Evolutionary conservation across 257 asterid species (phyloP), one percentile per base, ranked within the genome.

Genomic region (Vinca minor): DNA sequence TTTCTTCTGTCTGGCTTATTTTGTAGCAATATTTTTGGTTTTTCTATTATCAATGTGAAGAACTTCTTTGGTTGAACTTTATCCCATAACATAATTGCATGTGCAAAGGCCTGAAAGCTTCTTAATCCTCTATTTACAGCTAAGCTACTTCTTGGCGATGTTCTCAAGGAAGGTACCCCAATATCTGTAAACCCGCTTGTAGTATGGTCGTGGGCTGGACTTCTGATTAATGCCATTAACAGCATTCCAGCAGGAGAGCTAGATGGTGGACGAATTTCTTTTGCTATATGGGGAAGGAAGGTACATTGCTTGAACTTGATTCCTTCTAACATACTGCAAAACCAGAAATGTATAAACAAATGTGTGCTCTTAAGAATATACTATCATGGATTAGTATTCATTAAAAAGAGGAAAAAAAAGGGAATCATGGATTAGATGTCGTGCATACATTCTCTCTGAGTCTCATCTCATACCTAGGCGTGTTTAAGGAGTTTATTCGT

Each of bases 201-300:
- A 18, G 29, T 92, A 74, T 92, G 95, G 97, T 87, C 98, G 3
- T 87, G 96, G 96, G 90, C 91, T 55, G 98, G 97, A 47, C 96
- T 92, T 71, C 86, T 92, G 58, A 84, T 89, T 28, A 92, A 92
- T 76, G 96, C 96, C 59, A 82, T 92, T 69, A 92, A 92, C 71
- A 85, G 96, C 81, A 85, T 92, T 74, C 98, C 98, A 38, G 98
- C 97, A 8, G 98, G 98, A 76, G 97, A 89, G 76, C 85, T 87
- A 13, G 97, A 92, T 63, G 98, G 98, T 45, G 98, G 97, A 25
- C 83, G 97, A 29, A 85, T 92, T 70, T 79, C 97, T 67, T 92
- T 92, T 47, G 84, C 97, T 45, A 74, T 89, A 42, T 92, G 88
- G 88, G 98, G 98, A 76, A 87, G 98, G 79, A 89, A 92, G 97